A percentile compares a stretch with the other conserved stretches of the same genome.
Evolutionary conservation across 495 filamentous ascomycete genomes (phyloP).

Genomic region (Tuber aestivum): DNA sequence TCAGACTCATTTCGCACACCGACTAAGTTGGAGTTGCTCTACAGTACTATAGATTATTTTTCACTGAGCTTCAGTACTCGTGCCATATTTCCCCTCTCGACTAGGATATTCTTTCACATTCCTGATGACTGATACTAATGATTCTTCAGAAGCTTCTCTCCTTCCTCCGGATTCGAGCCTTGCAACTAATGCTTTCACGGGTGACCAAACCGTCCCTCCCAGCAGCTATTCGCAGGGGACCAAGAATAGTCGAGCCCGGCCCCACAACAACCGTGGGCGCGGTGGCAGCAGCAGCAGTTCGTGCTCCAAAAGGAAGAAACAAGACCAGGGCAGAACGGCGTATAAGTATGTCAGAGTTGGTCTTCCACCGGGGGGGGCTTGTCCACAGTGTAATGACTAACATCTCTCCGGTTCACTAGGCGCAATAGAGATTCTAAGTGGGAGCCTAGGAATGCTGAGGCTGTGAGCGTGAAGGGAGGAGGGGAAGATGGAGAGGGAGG

Average conservation of each 20-base stretch:
- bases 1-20: neutral
- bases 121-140: neutral
- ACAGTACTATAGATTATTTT: neutral
- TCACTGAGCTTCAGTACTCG: neutral
- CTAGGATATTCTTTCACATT: neutral
- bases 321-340: slow-evolving; percentile 27
- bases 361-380: slow-evolving; percentile 14
- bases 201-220: neutral
- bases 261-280: neutral
- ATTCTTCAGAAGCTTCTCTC: neutral
- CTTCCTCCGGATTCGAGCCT: neutral
- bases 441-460: slow-evolving; percentile 10
- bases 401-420: neutral
- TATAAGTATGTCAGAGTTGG: slow-evolving; percentile 37
- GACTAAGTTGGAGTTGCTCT: neutral
- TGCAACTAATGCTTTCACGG: neutral
- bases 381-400: neutral
- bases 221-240: neutral
- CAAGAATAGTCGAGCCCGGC: neutral
- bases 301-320: slow-evolving; percentile 21
- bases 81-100: neutral
- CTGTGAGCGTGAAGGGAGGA: slow-evolving; percentile 5
- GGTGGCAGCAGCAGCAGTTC: neutral
- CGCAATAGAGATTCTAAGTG: slow-evolving; percentile 25
- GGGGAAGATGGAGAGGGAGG: slow-evolving; percentile 6